A percentile compares a stretch with the other conserved stretches of the same genome.
These are phyloP conservation scores for Magnolia officinalis DNA, from an alignment of 164 flowering plant species.

Conservation along the genomic window DNA sequence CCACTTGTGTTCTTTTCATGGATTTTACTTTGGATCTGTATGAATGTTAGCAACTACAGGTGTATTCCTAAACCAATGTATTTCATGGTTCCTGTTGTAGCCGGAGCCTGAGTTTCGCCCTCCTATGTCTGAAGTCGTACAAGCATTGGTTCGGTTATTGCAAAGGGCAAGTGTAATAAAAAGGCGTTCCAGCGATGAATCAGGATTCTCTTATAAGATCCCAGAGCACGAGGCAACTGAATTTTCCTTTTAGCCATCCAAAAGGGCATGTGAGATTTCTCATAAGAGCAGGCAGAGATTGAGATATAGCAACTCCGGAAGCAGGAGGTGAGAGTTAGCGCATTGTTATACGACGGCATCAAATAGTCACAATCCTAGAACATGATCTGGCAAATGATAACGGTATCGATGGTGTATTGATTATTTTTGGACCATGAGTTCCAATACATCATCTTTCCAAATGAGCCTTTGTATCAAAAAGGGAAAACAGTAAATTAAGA, in stretches of 20 bases:
- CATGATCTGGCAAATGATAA: not conserved
- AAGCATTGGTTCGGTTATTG: slow-evolving; percentile 80
- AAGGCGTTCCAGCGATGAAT: slow-evolving; percentile 75
- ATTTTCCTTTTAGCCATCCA: slow-evolving; percentile 37
- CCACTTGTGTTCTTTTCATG: too few species aligned
- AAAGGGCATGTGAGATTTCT: not conserved
- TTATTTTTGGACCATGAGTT: not conserved
- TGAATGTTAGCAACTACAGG: too few species aligned
- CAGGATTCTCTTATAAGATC: slow-evolving; percentile 58
- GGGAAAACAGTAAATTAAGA: not conserved
- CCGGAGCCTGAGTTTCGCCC: slow-evolving; percentile 97
- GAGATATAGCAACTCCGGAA: not conserved
- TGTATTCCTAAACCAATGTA: not conserved
- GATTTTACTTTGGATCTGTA: too few species aligned
- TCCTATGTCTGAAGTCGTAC: slow-evolving; percentile 95
- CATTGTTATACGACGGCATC: not conserved
- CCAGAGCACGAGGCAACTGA: slow-evolving; percentile 75
- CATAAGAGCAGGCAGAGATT: not conserved
- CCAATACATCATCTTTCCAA: not conserved
- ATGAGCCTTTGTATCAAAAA: not conserved
- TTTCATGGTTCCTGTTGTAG: slow-evolving; percentile 31
- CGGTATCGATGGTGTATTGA: not conserved
- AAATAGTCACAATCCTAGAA: not conserved
- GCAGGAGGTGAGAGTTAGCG: not conserved
- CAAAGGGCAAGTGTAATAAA: slow-evolving; percentile 79